Percentiles rank a stretch among this genome's conserved stretches.
Conservation (phyloP, 1,284 basidiomycete species). For the Lentinus polychrous region DNA sequence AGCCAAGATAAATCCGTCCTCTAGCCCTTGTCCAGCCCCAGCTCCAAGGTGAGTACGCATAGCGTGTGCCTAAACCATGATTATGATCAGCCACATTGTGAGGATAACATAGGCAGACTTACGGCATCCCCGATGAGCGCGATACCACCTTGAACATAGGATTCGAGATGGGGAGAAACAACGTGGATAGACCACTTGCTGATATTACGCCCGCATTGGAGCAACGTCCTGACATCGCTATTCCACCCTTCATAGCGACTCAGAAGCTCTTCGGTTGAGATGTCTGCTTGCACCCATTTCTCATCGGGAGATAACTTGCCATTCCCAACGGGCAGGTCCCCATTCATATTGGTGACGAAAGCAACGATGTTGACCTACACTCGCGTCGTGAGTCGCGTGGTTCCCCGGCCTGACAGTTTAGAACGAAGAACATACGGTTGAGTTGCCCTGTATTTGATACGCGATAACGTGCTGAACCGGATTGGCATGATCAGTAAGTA, state of each 20-base stretch:
- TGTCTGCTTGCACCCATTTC: slow-evolving; percentile 40
- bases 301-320: slow-evolving; percentile 26
- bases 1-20: slow-evolving; percentile 48
- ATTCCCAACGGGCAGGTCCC: slow-evolving; percentile 25
- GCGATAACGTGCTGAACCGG: slow-evolving; percentile 44
- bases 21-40: slow-evolving; percentile 57
- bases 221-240: slow-evolving; percentile 35
- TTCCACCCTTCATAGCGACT: slow-evolving; percentile 44
- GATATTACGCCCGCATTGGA: slow-evolving; percentile 41
- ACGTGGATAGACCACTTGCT: slow-evolving; percentile 56
- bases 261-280: slow-evolving; percentile 37
- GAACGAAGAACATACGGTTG: slow-evolving; percentile 24
- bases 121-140: slow-evolving; percentile 56
- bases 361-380: slow-evolving; percentile 49
- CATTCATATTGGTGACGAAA: slow-evolving; percentile 26
- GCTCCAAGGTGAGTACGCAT: slow-evolving; percentile 59
- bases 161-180: slow-evolving; percentile 39
- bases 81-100: background rate
- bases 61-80: slow-evolving; percentile 41
- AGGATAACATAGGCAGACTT: slow-evolving; percentile 12
- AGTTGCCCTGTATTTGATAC: slow-evolving; percentile 43
- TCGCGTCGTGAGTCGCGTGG: too few species aligned
- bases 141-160: slow-evolving; percentile 38
- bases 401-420: too few species aligned
- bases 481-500: background rate